Percentiles rank a stretch among this genome's conserved stretches.
Evolutionary conservation across 805 yeast species (phyloP).

Genomic region (Teunomyces stri): DNA sequence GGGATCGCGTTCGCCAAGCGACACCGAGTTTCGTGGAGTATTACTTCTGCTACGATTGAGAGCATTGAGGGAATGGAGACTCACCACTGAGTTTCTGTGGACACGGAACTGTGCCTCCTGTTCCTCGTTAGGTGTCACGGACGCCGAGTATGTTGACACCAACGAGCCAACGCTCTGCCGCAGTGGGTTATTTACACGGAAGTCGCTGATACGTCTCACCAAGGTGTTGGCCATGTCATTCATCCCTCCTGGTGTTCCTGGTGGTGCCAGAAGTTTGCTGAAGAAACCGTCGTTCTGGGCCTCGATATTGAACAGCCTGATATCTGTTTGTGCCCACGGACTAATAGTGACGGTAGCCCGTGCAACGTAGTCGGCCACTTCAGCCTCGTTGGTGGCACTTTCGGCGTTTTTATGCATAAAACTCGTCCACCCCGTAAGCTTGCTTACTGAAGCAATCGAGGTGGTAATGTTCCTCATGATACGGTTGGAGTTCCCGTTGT

Average conservation of each 20-base stretch:
- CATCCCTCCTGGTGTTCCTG: slow-evolving; percentile 35
- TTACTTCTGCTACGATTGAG: slow-evolving; percentile 35
- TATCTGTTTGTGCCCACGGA: slow-evolving; percentile 51
- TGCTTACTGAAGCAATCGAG: slow-evolving; percentile 36
- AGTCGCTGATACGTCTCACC: slow-evolving; percentile 47
- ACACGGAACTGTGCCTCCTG: slow-evolving; percentile 20
- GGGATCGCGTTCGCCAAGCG: slow-evolving; percentile 8
- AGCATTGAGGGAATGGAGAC: slow-evolving; percentile 40
- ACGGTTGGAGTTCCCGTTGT: slow-evolving; percentile 24
- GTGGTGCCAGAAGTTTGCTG: slow-evolving; percentile 17
- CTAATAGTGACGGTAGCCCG: slow-evolving; percentile 37
- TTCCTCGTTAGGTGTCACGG: slow-evolving; percentile 31
- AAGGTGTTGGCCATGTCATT: slow-evolving; percentile 50
- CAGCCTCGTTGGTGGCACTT: slow-evolving; percentile 2
- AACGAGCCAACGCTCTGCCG: slow-evolving; percentile 23
- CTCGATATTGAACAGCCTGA: slow-evolving; percentile 49
- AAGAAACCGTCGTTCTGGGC: slow-evolving; percentile 19
- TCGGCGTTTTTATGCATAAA: slow-evolving; percentile 21
- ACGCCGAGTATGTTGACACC: slow-evolving; percentile 15
- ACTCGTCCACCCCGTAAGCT: slow-evolving; percentile 38
- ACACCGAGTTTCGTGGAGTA: slow-evolving; percentile 36
- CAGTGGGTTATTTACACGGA: slow-evolving; percentile 28
- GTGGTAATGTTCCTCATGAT: slow-evolving; percentile 40
- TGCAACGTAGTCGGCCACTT: slow-evolving; percentile 21
- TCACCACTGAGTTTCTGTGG: slow-evolving; percentile 30